Conservation (phyloP, 192 early-diverging fungal genomes). For the Phycomyces blakesleeanus region DNA sequence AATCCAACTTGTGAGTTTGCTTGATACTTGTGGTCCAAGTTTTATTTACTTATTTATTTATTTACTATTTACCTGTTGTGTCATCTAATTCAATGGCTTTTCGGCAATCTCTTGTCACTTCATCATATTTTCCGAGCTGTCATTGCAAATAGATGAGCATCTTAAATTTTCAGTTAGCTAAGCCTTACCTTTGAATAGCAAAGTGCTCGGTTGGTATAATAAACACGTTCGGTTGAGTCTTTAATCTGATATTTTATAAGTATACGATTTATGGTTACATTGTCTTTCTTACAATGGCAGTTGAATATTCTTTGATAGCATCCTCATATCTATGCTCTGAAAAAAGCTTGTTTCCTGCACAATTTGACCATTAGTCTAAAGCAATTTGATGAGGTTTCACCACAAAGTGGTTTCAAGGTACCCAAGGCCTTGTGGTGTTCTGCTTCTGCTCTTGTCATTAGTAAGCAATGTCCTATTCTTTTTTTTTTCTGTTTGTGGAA, state of each 20-base stretch:
- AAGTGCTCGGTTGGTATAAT: constrained; percentile 83
- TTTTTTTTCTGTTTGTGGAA: no score
- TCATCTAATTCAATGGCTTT: constrained; percentile 64
- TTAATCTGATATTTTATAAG: constrained; percentile 44
- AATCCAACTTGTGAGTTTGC: no score
- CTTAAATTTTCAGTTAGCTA: not conserved
- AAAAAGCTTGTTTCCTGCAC: constrained; percentile 57
- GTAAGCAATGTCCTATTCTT: not conserved
- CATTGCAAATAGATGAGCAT: not conserved
- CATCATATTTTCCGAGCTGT: constrained; percentile 51
- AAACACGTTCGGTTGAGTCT: constrained; percentile 56
- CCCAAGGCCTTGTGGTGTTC: constrained; percentile 25
- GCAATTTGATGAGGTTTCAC: not conserved
- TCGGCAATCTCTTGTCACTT: constrained; percentile 61
- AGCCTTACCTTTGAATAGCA: constrained; percentile 58
- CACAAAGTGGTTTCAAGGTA: not conserved
- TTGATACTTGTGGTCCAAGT: no score
- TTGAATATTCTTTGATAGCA: constrained; percentile 70
- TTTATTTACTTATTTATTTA: not conserved
- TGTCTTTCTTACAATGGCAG: constrained; percentile 54
- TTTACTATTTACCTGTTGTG: constrained; percentile 40
- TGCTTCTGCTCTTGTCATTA: constrained; percentile 23
- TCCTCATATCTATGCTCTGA: constrained; percentile 52
- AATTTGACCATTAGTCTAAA: not conserved
- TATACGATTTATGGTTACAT: not conserved